phyloP scores from a whole-genome alignment of 345 rosid genomes.

The Geranium brycei region DNA sequence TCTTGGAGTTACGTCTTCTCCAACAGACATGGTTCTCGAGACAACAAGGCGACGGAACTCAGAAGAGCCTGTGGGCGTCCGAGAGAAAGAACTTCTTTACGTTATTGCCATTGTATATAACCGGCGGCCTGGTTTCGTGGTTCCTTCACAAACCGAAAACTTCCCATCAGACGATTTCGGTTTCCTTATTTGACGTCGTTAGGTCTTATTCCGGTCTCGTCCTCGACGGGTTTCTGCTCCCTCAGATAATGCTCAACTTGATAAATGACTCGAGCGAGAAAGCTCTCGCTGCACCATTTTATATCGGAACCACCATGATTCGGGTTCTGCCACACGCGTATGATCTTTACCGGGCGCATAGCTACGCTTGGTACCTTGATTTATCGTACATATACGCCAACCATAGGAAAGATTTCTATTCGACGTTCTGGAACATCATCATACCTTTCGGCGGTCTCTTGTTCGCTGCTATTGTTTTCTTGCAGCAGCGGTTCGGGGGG shows the following conservation, averaged over 20 bases:
- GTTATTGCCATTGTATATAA: conserved; percentile 47
- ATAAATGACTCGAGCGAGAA: conserved; percentile 32
- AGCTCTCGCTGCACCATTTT: conserved; percentile 45
- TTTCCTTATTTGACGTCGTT: conserved; percentile 35
- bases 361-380: conserved; percentile 39
- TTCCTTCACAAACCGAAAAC: conserved; percentile 27
- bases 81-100: conserved; percentile 51
- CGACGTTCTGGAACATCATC: conserved; percentile 73
- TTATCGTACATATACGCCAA: conserved; percentile 66
- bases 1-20: conserved; percentile 66
- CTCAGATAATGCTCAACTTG: conserved; percentile 67
- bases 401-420: conserved; percentile 61
- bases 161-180: conserved; percentile 20
- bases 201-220: conserved; percentile 71
- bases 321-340: conserved; percentile 73
- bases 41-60: conserved; percentile 20
- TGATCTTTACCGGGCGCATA: conserved; percentile 66
- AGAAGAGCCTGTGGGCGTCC: conserved; percentile 32
- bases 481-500: conserved; percentile 72
- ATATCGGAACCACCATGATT: conserved; percentile 45
- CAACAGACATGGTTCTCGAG: conserved; percentile 67
- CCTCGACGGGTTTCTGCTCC: conserved; percentile 67
- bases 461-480: conserved; percentile 40
- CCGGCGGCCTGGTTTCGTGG: conserved; percentile 61
- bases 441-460: conserved; percentile 47